Conservation (phyloP, 768 basidiomycete genomes). For the Pleurotus eryngii region DNA sequence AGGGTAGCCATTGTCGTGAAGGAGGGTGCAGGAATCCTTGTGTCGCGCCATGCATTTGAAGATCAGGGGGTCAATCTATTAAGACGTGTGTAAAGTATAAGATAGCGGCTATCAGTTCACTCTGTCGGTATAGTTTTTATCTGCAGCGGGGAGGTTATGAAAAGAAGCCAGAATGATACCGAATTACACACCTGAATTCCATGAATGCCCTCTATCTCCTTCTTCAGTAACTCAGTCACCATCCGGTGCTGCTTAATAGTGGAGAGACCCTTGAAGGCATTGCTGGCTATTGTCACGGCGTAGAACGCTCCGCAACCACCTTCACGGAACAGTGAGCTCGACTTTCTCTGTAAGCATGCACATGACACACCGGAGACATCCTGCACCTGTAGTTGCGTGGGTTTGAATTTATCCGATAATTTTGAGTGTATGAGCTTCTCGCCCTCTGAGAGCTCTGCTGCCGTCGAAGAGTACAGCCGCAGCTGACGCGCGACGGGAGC, state of each 20-base stretch:
- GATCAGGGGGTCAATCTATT: no score
- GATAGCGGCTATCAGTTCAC: background rate
- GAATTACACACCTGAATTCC: conserved; percentile 75
- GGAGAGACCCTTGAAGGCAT: conserved; percentile 80
- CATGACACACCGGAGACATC: conserved; percentile 85
- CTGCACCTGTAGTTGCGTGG: conserved; percentile 79
- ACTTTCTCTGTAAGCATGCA: background rate
- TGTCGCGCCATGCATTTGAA: no score
- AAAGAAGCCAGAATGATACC: background rate
- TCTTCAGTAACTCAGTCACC: conserved; percentile 81
- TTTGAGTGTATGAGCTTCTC: conserved; percentile 72
- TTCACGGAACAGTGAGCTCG: conserved; percentile 25
- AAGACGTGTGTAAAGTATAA: background rate
- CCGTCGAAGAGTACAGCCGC: conserved; percentile 28
- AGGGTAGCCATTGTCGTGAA: no score
- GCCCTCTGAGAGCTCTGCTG: conserved; percentile 44
- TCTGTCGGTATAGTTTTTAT: conserved; percentile 36
- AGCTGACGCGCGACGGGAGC: conserved; percentile 18
- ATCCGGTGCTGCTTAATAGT: conserved; percentile 92
- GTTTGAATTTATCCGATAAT: conserved; percentile 70
- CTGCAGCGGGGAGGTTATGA: conserved; percentile 20
- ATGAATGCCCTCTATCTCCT: conserved; percentile 89
- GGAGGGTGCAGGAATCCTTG: no score
- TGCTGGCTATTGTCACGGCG: conserved; percentile 82
- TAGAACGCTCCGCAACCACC: conserved; percentile 99